phyloP scores from a whole-genome alignment of 1,284 basidiomycete genomes.

The Gymnopus androsaceus region DNA sequence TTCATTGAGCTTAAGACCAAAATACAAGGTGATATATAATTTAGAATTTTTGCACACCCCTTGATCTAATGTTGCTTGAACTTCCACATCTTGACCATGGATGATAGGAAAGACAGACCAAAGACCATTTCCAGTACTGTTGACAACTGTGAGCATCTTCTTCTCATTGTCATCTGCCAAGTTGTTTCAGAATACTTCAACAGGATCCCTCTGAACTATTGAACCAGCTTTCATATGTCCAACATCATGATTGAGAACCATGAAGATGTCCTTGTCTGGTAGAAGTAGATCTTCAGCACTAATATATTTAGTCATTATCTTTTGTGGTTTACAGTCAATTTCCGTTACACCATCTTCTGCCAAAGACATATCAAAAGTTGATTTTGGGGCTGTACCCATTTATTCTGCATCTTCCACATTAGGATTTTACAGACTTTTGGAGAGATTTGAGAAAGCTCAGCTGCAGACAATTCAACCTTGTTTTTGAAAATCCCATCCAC shows the following conservation, averaged over 20 bases:
- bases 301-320: background rate
- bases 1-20: too few relatives aligned
- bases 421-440: background rate
- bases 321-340: background rate
- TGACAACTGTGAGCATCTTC: too few relatives aligned
- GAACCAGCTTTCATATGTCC: background rate
- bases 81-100: too few relatives aligned
- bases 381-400: background rate
- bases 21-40: too few relatives aligned
- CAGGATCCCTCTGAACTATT: too few relatives aligned
- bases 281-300: background rate
- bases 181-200: too few relatives aligned
- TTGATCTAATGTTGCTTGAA: too few relatives aligned
- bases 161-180: too few relatives aligned
- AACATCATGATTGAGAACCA: background rate
- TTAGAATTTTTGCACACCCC: too few relatives aligned
- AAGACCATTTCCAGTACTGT: too few relatives aligned
- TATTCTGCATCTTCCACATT: background rate
- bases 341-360: background rate
- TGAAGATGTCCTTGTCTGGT: background rate
- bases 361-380: background rate
- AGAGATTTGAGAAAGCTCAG: background rate
- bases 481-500: background rate
- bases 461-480: background rate
- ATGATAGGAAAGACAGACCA: too few relatives aligned